These are phyloP conservation scores for Pseudogymnoascus sp. DNA, from an alignment of 2,329 filamentous ascomycete genomes.

Conservation along the genomic window DNA sequence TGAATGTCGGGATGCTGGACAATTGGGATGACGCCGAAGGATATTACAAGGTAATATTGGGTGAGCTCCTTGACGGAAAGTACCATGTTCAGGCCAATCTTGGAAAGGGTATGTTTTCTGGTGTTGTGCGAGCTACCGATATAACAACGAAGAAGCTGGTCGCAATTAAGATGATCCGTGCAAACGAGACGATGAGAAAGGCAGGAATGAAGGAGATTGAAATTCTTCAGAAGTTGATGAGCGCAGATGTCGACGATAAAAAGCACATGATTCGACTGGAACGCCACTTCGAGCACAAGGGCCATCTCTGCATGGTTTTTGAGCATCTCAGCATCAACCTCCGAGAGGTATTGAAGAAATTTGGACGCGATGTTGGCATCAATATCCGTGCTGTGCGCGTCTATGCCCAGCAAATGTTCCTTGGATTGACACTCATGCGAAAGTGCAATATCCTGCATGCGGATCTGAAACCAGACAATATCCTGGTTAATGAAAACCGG, in stretches of 20 bases:
- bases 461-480: slow-evolving; percentile 96
- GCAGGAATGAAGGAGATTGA: slow-evolving; percentile 91
- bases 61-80: slow-evolving; percentile 79
- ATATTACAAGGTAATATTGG: slow-evolving; percentile 90
- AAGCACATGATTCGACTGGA: slow-evolving; percentile 87
- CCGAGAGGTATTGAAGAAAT: slow-evolving; percentile 89
- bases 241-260: slow-evolving; percentile 77
- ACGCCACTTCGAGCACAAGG: slow-evolving; percentile 84
- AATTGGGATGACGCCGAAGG: slow-evolving; percentile 91
- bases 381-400: slow-evolving; percentile 78
- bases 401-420: slow-evolving; percentile 91
- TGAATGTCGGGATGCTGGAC: slow-evolving; percentile 71
- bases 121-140: slow-evolving; percentile 83
- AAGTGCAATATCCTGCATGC: slow-evolving; percentile 92
- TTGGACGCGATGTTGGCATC: slow-evolving; percentile 87
- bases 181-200: slow-evolving; percentile 89
- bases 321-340: slow-evolving; percentile 91
- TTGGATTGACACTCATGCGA: slow-evolving; percentile 77
- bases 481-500: slow-evolving; percentile 77
- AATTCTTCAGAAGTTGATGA: slow-evolving; percentile 79
- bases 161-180: slow-evolving; percentile 95
- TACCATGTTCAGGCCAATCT: slow-evolving; percentile 84
- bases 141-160: slow-evolving; percentile 66
- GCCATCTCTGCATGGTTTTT: slow-evolving; percentile 92
- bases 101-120: slow-evolving; percentile 93